Conservation (phyloP, 2,329 filamentous ascomycete species). For the Monosporascus sp. region DNA sequence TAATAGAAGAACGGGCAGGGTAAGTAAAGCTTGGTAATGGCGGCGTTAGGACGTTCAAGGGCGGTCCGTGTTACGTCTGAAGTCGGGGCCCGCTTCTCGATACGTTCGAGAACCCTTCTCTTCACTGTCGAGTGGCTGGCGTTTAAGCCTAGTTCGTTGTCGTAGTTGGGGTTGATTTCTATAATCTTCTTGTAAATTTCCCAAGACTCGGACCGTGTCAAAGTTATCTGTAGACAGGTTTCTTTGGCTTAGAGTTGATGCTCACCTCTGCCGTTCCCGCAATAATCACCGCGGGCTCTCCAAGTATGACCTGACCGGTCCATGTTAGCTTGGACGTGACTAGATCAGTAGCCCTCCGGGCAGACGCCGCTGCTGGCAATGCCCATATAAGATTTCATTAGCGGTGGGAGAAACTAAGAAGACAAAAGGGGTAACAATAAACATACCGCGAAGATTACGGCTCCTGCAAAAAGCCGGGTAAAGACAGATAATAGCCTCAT, state of each 20-base stretch:
- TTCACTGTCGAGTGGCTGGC: conserved; percentile 3
- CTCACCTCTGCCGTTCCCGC: conserved; percentile 9
- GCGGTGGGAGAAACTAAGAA: no score
- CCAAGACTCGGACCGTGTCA: not conserved
- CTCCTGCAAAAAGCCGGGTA: conserved; percentile 1
- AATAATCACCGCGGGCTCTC: conserved; percentile 6
- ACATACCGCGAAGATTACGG: conserved; percentile 2
- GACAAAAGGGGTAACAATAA: no score
- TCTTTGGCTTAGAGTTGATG: no score
- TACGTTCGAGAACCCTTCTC: conserved; percentile 1
- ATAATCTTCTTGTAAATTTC: conserved; percentile 11
- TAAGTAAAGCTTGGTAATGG: not conserved
- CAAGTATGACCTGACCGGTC: conserved; percentile 7
- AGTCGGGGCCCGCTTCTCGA: conserved; percentile 9
- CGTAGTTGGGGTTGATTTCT: conserved; percentile 9
- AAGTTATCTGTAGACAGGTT: not conserved
- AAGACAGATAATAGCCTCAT: conserved; percentile 4
- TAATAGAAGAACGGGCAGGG: not conserved
- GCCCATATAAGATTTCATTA: no score
- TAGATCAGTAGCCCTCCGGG: not conserved
- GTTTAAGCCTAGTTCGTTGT: conserved; percentile 9
- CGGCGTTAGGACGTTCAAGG: not conserved
- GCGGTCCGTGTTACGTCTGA: conserved; percentile 3
- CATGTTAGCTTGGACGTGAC: conserved; percentile 8
- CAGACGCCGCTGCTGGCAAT: not conserved